Conservation (phyloP, 495 filamentous ascomycete genomes). For the Tetracladium marchalianum region DNA sequence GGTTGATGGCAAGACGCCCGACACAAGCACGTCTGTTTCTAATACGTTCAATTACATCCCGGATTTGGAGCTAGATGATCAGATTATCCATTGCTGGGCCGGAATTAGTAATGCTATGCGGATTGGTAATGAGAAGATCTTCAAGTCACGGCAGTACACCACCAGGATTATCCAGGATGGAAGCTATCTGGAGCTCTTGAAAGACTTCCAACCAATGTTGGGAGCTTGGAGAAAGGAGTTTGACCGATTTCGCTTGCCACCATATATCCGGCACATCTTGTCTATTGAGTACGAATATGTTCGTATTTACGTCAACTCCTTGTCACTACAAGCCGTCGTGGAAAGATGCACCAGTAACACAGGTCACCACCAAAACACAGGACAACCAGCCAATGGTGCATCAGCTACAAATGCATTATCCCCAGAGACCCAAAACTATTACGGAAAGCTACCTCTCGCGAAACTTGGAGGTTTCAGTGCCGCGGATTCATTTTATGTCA, state of each 20-base stretch:
- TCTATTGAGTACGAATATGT: constrained; percentile 88
- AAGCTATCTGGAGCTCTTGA: constrained; percentile 67
- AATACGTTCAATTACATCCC: constrained; percentile 47
- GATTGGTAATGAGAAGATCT: constrained; percentile 71
- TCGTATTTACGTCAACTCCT: constrained; percentile 83
- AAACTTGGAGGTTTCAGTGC: constrained; percentile 45
- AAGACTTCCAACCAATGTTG: constrained; percentile 68
- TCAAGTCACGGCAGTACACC: constrained; percentile 73
- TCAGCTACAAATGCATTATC: constrained; percentile 25
- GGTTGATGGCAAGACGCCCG: constrained; percentile 42
- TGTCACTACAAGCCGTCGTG: constrained; percentile 88
- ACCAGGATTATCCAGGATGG: constrained; percentile 78
- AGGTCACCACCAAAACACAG: constrained; percentile 30
- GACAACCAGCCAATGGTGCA: not conserved
- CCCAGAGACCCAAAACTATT: constrained; percentile 47
- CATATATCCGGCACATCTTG: constrained; percentile 71
- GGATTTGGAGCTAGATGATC: constrained; percentile 53
- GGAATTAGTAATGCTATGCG: constrained; percentile 86
- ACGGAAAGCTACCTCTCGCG: constrained; percentile 43
- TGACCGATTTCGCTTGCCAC: constrained; percentile 57
- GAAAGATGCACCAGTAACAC: constrained; percentile 80
- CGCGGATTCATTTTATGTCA: constrained; percentile 68
- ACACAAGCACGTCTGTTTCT: constrained; percentile 40
- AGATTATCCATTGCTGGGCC: constrained; percentile 86
- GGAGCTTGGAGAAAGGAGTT: constrained; percentile 66